phyloP scores from a whole-genome alignment of 208 protist genomes.

The Crithidia acanthocephali region DNA sequence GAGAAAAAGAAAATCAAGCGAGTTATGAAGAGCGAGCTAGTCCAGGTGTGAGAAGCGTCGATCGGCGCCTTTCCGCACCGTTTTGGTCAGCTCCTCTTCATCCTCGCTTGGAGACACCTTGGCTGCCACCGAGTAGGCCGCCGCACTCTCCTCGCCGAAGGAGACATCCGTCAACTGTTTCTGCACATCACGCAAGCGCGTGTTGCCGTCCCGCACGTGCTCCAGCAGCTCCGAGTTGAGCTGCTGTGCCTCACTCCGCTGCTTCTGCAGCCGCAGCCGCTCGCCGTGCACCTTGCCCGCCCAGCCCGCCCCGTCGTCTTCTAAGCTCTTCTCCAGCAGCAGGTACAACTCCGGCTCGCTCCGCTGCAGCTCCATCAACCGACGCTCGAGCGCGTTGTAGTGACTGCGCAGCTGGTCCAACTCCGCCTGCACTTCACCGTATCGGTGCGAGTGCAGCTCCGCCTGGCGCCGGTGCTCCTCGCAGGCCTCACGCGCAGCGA shows the following conservation, averaged over 20 bases:
- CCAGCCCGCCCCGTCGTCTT: constrained; percentile 46
- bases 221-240: constrained; percentile 66
- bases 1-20: too few relatives aligned
- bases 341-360: constrained; percentile 60
- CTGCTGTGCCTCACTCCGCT: constrained; percentile 49
- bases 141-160: constrained; percentile 9
- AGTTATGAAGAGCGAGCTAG: background rate
- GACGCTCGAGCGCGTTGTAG: constrained; percentile 50
- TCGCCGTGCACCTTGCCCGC: constrained; percentile 61
- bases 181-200: constrained; percentile 60
- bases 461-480: constrained; percentile 30
- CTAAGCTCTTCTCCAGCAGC: constrained; percentile 47
- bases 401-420: constrained; percentile 51
- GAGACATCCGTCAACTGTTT: constrained; percentile 39
- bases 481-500: constrained; percentile 23
- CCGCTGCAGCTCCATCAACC: constrained; percentile 42
- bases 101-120: constrained; percentile 8
- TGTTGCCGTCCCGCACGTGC: constrained; percentile 61
- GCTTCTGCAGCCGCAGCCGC: constrained; percentile 54
- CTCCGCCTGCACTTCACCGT: constrained; percentile 42
- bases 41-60: background rate
- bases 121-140: background rate
- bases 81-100: constrained; percentile 18
- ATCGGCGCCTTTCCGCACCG: constrained; percentile 7
- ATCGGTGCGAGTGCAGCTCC: constrained; percentile 24